Base-by-base conservation (phyloP, 371 early-diverging fungal genomes). In the Enteropsectra breve region DNA sequence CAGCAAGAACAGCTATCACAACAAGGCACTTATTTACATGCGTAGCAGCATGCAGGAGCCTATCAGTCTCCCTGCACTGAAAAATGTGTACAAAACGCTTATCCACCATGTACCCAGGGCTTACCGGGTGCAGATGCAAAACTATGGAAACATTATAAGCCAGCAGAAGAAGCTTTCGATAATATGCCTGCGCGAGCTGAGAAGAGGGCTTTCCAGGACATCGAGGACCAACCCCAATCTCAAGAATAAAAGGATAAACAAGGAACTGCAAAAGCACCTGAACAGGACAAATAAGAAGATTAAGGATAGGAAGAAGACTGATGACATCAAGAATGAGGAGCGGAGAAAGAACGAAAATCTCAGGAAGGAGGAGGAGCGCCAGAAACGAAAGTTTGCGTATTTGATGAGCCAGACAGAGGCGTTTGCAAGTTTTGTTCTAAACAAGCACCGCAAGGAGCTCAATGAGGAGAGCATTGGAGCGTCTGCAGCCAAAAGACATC, bases 371-470 rank as follows among this genome's bases (percentile, higher is more conserved):
- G 86, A 85, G 11, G 81, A 85, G 48, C 83, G 92, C 59, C 92
- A 93, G 76, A 87, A 86, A 2, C 85, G 89, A 66, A 95, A 95
- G 77, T 85, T 95, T 54, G 88, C 92, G 75, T 93, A 92, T 74
- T 83, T 95, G 65, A 87, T 93, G 60, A 88, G 87, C 0, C 93
- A 95, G 76, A 93, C 94, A 2, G 94, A 95, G 73, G 82, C 94
- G 0, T 95, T 90, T 82, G 87, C 90, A 67, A 91, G 92, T 79
- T 95, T 93, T 82, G 86, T 93, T 60, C 87, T 77, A 24, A 66
- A 73, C 23, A 77, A 76, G 38, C 67, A 67, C 4, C 30, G 8
- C 4, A 29, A 36, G 34, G 69, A 72, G 15, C 46, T 53, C 8
- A 50, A 63, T 1, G 8, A 15, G 0, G 38, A 69, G 23, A 46